Base-by-base conservation (phyloP, 2,329 filamentous ascomycete genomes). In the Aspergillus flavus region DNA sequence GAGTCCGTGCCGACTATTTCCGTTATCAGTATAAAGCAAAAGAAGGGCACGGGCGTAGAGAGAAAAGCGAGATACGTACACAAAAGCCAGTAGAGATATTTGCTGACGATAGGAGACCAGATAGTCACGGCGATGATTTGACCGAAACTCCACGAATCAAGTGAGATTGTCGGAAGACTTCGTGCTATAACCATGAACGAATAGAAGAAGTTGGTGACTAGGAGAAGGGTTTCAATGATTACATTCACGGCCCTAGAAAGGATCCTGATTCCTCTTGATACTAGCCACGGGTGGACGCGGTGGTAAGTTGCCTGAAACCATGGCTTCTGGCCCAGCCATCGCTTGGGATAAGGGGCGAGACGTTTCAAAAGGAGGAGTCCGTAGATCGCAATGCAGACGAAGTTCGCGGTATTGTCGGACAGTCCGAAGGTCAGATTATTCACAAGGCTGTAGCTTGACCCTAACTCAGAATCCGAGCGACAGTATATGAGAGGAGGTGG, bases 31-130 rank as follows among this genome's bases (percentile, higher is more conserved):
- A n/a, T 30, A n/a, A 11, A 9, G 30, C 3, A 2, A 21, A 14
- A 34, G 9, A 16, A 54, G 7, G 34, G 6, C 9, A 30, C 14
- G 32, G 30, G 30, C 1, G 6, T 16, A 54, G 11, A 12, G 10
- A 36, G 7, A 6, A 36, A 32, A 28, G 19, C 36, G 21, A 21
- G 43, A 46, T 41, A 36, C 52, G 21, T 26, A 55, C 52, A 39
- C n/a, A 55, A 23, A 10, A 36, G 21, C 52, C 52, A 55, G 16
- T 55, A 26, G 52, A 39, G 32, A 55, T 39, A 55, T 55, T 55
- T 55, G n/a, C 52, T 39, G 52, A 55, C 4, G 52, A 55, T 55
- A n/a, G 52, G 32, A 54, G 30, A n/a, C 52, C 52, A 55, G 52
- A 55, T 55, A 19, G 52, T 36, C n/a, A 55, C 52, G 30, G 52